These are phyloP conservation scores for Ogataea philodendri DNA, from an alignment of 805 yeast species.

Conservation along the genomic window DNA sequence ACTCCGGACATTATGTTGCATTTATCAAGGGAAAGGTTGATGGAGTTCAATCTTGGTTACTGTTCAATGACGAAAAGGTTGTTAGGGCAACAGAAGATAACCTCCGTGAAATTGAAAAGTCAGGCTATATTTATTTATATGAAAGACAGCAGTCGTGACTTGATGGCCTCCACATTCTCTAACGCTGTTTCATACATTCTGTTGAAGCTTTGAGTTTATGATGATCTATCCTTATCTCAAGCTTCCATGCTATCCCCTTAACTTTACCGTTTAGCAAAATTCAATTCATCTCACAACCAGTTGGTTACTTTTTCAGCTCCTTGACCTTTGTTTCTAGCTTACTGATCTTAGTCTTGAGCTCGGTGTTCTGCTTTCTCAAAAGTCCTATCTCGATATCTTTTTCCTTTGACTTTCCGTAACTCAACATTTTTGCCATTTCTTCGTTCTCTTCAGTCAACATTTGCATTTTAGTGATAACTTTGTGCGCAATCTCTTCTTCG, in stretches of 20 bases:
- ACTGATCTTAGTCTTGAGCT: slow-evolving; percentile 38
- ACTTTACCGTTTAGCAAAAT: no score
- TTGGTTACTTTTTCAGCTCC: slow-evolving; percentile 18
- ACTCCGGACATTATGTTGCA: slow-evolving; percentile 90
- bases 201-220: no score
- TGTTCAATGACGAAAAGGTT: slow-evolving; percentile 89
- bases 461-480: slow-evolving; percentile 60
- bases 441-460: slow-evolving; percentile 67
- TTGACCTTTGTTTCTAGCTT: slow-evolving; percentile 30
- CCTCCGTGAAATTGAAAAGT: slow-evolving; percentile 42
- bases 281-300: no score
- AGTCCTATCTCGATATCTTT: slow-evolving; percentile 65
- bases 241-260: no score
- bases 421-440: slow-evolving; percentile 63
- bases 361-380: slow-evolving; percentile 48
- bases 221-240: no score
- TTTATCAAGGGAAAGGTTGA: slow-evolving; percentile 52
- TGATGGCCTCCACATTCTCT: no score
- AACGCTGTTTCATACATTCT: no score
- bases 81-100: slow-evolving; percentile 49
- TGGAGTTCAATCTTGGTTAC: slow-evolving; percentile 57
- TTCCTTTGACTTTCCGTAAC: slow-evolving; percentile 75
- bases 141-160: slow-evolving; percentile 11
- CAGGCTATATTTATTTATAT: slow-evolving; percentile 51
- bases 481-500: slow-evolving; percentile 72